These are phyloP conservation scores for Monilinia aucupariae DNA, from an alignment of 2,329 filamentous ascomycete species.

Conservation along the genomic window DNA sequence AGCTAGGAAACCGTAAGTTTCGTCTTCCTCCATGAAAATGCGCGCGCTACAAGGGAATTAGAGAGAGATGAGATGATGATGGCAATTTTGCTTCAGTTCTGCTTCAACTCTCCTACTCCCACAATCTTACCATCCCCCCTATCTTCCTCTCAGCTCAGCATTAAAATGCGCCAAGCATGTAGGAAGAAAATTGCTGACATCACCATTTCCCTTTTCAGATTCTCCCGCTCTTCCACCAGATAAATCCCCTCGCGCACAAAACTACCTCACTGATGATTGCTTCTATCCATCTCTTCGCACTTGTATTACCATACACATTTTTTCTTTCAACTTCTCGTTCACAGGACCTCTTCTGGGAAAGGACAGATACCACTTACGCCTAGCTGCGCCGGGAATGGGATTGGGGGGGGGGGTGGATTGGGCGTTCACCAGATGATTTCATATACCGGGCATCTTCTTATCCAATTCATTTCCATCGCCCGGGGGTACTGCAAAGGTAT, in stretches of 20 bases:
- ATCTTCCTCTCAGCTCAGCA: not conserved
- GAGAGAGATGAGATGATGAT: not conserved
- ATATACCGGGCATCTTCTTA: too few species aligned
- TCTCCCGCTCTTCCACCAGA: conserved; percentile 8
- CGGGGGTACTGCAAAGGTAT: too few species aligned
- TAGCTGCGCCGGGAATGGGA: too few species aligned
- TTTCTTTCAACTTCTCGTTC: not conserved
- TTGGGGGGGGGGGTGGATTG: too few species aligned
- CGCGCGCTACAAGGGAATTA: not conserved
- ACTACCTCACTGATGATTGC: not conserved
- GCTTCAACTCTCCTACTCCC: not conserved
- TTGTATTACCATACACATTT: not conserved
- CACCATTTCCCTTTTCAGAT: not conserved
- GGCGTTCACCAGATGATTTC: too few species aligned
- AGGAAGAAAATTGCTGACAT: not conserved
- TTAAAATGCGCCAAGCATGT: not conserved
- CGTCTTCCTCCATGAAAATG: not conserved
- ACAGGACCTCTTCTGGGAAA: not conserved
- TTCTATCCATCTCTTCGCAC: not conserved
- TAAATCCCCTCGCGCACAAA: not conserved
- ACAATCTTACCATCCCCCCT: not conserved
- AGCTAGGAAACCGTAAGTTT: conserved; percentile 31
- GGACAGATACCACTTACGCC: not conserved
- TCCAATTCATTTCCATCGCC: too few species aligned
- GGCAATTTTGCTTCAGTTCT: too few species aligned